Base-by-base conservation (phyloP, 208 protist genomes). In the Entamoeba dispar region DNA sequence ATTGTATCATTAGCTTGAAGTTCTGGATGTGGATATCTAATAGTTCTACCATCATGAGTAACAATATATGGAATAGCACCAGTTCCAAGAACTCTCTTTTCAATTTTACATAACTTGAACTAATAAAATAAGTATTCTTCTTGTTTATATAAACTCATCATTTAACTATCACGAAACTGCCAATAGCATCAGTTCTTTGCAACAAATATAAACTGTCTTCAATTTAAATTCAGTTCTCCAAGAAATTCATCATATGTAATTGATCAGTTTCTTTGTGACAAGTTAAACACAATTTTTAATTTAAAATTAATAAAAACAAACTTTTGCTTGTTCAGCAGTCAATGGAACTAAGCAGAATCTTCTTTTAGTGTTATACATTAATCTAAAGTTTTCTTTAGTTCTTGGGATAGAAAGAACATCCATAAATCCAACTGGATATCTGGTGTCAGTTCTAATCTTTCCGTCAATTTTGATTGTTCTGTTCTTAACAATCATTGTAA, bases 311-410 rank as follows among this genome's bases (percentile, higher is more conserved):
- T 22, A 22, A 69, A n/a, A n/a, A n/a, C n/a, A n/a, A n/a, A n/a
- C n/a, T 91, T 95, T 93, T 17, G 97, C 96, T 95, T 99, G 98
- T 77, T 97, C 96, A 92, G 96, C 95, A 77, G 95, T 96, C 95
- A 99, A 98, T 93, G 96, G 97, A 96, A 99, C 97, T 43, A 99
- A 92, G 3, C 96, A 94, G 96, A 99, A 99, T 94, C 98, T 96
- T 93, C 98, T 98, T 97, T 99, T 99, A 93, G 97, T 97, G 96
- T 99, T 98, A 96, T 99, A 99, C 55, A 99, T 92, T 50, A 99
- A 94, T 95, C 99, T 97, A 97, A 99, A 99, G 95, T 97, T 31
- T 96, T 99, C 98, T 93, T 98, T 97, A 92, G 98, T 98, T 96
- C 98, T 98, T 55, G 98, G 97, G 94, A 99, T 98, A 94, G 97